A percentile compares a stretch with the other conserved stretches of the same genome.
phyloP scores from a whole-genome alignment of 2,329 filamentous ascomycete species.

The Colletotrichum shisoi region DNA sequence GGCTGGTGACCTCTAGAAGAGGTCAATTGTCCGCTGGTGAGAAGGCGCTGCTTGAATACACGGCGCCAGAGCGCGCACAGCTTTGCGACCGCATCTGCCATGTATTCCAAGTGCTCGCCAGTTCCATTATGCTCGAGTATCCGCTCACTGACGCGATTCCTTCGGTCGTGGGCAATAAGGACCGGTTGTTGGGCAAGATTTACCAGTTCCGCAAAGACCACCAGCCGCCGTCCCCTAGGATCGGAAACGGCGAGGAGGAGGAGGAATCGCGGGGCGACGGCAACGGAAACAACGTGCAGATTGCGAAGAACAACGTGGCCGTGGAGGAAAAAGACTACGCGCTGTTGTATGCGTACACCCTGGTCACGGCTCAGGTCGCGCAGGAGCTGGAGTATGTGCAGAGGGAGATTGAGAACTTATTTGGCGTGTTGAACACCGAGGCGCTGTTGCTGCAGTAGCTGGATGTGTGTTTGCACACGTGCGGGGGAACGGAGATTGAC shows the following conservation, averaged over 20 bases:
- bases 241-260: constrained; percentile 52
- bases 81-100: constrained; percentile 91
- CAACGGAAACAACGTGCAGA: constrained; percentile 28
- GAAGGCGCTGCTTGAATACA: constrained; percentile 79
- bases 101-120: constrained; percentile 84
- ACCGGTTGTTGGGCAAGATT: constrained; percentile 84
- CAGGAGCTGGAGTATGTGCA: constrained; percentile 69
- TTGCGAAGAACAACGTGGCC: constrained; percentile 46
- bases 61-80: constrained; percentile 77
- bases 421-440: constrained; percentile 69
- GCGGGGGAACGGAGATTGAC: not conserved
- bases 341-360: constrained; percentile 86
- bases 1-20: constrained; percentile 85
- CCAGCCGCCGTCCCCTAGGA: constrained; percentile 50
- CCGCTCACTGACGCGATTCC: constrained; percentile 89
- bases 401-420: constrained; percentile 68
- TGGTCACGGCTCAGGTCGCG: constrained; percentile 72
- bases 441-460: constrained; percentile 62
- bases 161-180: constrained; percentile 79
- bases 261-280: constrained; percentile 29
- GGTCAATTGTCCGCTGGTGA: constrained; percentile 79
- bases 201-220: constrained; percentile 83
- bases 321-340: constrained; percentile 85
- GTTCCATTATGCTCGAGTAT: constrained; percentile 92
- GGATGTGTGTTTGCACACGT: too few species aligned